These are phyloP conservation scores for Paramecium sonneborni DNA, from an alignment of 73 alveolate genomes.

Conservation along the genomic window DNA sequence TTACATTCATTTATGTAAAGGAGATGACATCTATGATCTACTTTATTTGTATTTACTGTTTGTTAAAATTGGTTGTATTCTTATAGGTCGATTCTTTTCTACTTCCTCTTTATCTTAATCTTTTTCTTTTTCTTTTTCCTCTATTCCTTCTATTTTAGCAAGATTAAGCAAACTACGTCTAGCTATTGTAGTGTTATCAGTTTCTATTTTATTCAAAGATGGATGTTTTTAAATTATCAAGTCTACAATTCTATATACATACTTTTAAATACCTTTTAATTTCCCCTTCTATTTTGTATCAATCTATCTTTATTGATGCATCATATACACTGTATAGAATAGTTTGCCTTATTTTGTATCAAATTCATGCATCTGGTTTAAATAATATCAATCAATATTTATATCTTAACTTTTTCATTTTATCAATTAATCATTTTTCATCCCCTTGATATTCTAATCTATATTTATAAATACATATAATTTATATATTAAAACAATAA, in stretches of 20 bases:
- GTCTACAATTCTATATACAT: not conserved
- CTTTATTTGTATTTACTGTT: not conserved
- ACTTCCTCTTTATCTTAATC: not conserved
- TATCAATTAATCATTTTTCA: not conserved
- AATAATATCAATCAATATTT: not conserved
- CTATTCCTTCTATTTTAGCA: not conserved
- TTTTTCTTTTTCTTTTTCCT: not conserved
- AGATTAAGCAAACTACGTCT: conserved; percentile 22
- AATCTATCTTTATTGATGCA: not conserved
- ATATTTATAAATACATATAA: too few relatives aligned
- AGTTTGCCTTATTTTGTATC: conserved; percentile 31
- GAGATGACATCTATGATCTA: not conserved
- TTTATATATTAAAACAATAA: too few relatives aligned
- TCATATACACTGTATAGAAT: not conserved
- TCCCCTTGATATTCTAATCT: not conserved
- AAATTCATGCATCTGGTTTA: not conserved
- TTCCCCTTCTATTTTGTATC: not conserved
- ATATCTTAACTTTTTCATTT: not conserved
- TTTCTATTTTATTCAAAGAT: not conserved
- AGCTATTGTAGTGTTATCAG: not conserved
- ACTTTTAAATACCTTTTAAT: not conserved
- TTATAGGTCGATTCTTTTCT: not conserved
- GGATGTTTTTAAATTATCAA: conserved; percentile 26
- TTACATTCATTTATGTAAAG: not conserved
- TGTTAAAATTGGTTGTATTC: not conserved